Conservation (phyloP, 176 grass and related monocot species). For the Ensete ventricosum region DNA sequence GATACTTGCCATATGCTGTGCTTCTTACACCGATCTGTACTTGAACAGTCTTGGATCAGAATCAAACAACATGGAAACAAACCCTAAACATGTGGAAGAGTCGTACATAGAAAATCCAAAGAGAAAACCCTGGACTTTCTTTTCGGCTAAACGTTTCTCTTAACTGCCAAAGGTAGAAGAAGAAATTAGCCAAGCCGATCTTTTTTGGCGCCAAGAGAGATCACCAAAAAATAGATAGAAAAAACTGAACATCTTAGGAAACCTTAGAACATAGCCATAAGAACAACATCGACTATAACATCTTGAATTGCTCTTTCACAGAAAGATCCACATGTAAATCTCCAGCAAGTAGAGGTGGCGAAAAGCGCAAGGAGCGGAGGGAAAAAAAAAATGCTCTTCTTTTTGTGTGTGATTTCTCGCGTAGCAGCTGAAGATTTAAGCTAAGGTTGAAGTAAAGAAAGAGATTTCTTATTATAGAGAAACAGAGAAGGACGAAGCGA, state of each 20-base stretch:
- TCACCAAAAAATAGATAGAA: background rate
- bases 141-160: background rate
- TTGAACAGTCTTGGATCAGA: background rate
- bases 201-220: background rate
- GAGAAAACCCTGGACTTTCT: background rate
- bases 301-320: background rate
- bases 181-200: background rate
- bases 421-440: background rate
- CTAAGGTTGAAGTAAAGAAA: background rate
- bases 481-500: background rate
- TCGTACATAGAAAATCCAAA: background rate
- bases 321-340: too few species aligned
- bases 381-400: too few species aligned
- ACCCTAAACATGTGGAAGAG: background rate
- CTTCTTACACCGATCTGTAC: background rate
- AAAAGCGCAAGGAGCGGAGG: too few species aligned
- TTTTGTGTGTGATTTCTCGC: too few species aligned
- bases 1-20: background rate
- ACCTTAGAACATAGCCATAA: background rate
- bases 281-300: background rate
- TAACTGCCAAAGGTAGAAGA: background rate
- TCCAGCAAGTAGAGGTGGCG: too few species aligned
- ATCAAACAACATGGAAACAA: background rate
- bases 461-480: background rate
- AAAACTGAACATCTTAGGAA: background rate